A percentile compares a stretch with the other conserved stretches of the same genome.
These are phyloP conservation scores for Irpex lacteus DNA, from an alignment of 1,284 basidiomycete genomes.

Conservation along the genomic window DNA sequence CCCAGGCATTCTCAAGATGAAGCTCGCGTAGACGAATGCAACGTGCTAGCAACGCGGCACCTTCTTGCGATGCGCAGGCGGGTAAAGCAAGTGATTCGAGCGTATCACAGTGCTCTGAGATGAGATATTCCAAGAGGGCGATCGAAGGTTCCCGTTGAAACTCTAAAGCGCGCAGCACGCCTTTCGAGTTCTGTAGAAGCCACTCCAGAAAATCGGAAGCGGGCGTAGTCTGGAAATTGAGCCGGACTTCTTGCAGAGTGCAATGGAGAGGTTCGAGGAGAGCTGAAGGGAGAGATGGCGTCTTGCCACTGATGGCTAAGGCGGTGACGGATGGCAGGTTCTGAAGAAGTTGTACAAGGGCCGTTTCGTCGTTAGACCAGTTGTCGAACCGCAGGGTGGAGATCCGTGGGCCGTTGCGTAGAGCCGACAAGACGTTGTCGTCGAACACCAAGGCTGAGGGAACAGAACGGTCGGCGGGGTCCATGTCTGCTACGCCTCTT, in stretches of 20 bases:
- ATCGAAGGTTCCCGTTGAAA: conserved; percentile 54
- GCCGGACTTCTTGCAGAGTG: conserved; percentile 47
- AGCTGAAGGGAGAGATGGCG: conserved; percentile 46
- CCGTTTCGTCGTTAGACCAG: conserved; percentile 61
- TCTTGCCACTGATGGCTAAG: conserved; percentile 57
- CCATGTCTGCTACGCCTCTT: conserved; percentile 45
- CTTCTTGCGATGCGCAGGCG: conserved; percentile 45
- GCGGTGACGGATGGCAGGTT: conserved; percentile 55
- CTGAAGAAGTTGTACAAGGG: conserved; percentile 59
- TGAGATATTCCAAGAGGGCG: conserved; percentile 50
- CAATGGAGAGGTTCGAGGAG: conserved; percentile 43
- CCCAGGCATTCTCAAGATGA: conserved; percentile 47
- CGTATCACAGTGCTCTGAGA: conserved; percentile 42
- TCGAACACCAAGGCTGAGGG: conserved; percentile 55
- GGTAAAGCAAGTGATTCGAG: conserved; percentile 58
- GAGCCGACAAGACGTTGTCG: conserved; percentile 45
- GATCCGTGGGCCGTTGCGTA: conserved; percentile 54
- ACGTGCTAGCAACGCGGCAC: conserved; percentile 41
- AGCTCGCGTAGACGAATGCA: conserved; percentile 52
- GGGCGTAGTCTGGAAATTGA: conserved; percentile 60
- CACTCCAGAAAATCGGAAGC: conserved; percentile 60
- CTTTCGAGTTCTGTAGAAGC: conserved; percentile 57
- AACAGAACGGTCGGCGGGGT: conserved; percentile 42
- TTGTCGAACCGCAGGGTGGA: conserved; percentile 59
- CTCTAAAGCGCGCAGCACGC: conserved; percentile 49